phyloP scores from a whole-genome alignment of 225 moss, liverwort and hornwort genomes.

The Marchantia paleacea region DNA sequence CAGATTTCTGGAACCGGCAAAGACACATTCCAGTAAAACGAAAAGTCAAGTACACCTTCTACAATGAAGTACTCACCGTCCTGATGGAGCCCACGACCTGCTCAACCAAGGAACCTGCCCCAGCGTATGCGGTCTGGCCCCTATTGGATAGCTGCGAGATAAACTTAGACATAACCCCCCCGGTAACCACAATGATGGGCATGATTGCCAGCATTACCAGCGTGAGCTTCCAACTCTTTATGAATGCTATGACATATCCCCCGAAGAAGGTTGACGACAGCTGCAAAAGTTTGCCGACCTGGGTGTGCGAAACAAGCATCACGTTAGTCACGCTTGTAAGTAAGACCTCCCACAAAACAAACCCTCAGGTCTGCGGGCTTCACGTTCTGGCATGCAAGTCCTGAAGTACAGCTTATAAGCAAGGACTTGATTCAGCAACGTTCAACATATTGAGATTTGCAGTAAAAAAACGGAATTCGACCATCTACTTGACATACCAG shows the following conservation, averaged over 20 bases:
- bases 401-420: too few relatives aligned
- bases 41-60: background rate
- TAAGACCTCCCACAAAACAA: background rate
- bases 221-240: conserved; percentile 74
- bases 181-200: conserved; percentile 56
- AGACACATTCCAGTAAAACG: background rate
- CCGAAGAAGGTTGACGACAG: conserved; percentile 49
- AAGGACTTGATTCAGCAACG: too few relatives aligned
- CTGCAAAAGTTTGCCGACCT: conserved; percentile 73
- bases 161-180: conserved; percentile 46
- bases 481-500: background rate
- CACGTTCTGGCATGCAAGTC: too few relatives aligned
- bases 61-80: conserved; percentile 51
- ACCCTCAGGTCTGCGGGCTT: too few relatives aligned
- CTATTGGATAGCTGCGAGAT: conserved; percentile 40
- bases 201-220: conserved; percentile 64
- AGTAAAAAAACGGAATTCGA: too few relatives aligned
- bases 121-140: conserved; percentile 72
- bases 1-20: background rate
- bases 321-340: background rate
- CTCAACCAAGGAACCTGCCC: conserved; percentile 75
- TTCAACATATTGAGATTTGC: too few relatives aligned
- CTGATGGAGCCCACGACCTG: conserved; percentile 84
- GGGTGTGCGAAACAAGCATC: conserved; percentile 33
- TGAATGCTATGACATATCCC: conserved; percentile 73